These are phyloP conservation scores for Citrus sp. DNA, from an alignment of 345 rosid species.

Conservation along the genomic window DNA sequence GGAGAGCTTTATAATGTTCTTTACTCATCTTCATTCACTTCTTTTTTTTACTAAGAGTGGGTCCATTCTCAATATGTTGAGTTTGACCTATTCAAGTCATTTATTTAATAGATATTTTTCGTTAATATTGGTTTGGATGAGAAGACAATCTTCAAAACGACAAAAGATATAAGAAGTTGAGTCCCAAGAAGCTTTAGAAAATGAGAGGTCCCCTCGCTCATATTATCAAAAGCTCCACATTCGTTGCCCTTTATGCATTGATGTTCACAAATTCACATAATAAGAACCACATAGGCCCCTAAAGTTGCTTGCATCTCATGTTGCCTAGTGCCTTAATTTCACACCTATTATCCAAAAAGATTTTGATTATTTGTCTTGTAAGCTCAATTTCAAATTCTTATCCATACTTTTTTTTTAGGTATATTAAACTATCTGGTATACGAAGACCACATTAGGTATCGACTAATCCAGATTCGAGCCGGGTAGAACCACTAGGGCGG, in stretches of 20 bases:
- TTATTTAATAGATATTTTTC: neutral
- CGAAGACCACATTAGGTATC: fast-evolving
- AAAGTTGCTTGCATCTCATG: conserved; percentile 24
- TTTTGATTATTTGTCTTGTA: neutral
- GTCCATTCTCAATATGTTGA: conserved; percentile 10
- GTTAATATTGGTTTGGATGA: conserved; percentile 16
- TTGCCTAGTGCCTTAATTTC: neutral
- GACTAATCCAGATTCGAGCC: fast-evolving
- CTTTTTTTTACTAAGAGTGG: conserved; percentile 18
- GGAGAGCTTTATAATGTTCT: conserved; percentile 1
- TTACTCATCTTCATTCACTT: conserved; percentile 18
- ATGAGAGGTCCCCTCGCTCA: conserved; percentile 48
- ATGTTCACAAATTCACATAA: conserved; percentile 34
- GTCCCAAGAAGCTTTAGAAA: conserved; percentile 47
- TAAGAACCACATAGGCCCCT: conserved; percentile 15
- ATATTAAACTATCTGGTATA: no score
- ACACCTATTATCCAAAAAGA: no score
- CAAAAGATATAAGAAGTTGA: conserved; percentile 55
- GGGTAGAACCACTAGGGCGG: fast-evolving
- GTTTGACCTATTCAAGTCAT: conserved; percentile 21
- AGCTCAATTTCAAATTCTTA: neutral
- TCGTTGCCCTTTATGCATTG: conserved; percentile 42
- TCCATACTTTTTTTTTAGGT: neutral
- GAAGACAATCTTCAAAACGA: conserved; percentile 77
- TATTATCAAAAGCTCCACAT: conserved; percentile 32